Evolutionary conservation across 495 filamentous ascomycete species (phyloP), one percentile per base, ranked within the genome.

Genomic region (Wilcoxina mikolae): DNA sequence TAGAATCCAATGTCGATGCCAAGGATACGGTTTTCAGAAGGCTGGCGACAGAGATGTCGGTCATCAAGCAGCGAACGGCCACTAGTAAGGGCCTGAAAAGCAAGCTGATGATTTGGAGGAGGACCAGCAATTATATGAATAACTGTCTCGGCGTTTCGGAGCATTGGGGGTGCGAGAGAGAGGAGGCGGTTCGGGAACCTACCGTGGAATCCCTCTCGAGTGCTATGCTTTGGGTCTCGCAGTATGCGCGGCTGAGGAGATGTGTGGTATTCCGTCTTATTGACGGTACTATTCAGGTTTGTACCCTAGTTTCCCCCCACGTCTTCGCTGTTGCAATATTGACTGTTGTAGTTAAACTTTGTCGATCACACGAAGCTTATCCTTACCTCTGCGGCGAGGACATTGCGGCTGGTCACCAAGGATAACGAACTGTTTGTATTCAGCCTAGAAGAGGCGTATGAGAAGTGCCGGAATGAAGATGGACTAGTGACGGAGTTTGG

Each of bases 41-140:
- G 74, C 87, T 44, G 72, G 86, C 1, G 78, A 84, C 56, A 76
- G 78, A 65, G 68, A 72, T 11, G 78, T 78, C 15, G 70, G 69
- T 31, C 69, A 66, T 54, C 68, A 94, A 26, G 83, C 93, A 58
- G 84, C 86, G 67, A 85, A 22, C 51, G 1, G 94, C 58, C 83
- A 85, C 63, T 74, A 78, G 59, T 73, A 78, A 23, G 74, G 74
- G 3, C 59, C 70, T 17, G 76, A 79, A 5, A 74, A 74, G 59
- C 68, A 77, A 83, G 39, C 75, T 91, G 52, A 78, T 82, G 35
- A 71, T 95, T 38, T 94, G 90, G 75, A 84, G 84, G 62, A 88
- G 90, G 63, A 95, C 95, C 60, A 87, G 84, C 51, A 86, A 87
- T 65, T 98, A 96, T 67, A 96, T 98, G 91, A 76, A 56, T 71